A percentile compares a stretch with the other conserved stretches of the same genome.
phyloP scores from a whole-genome alignment of 2,329 filamentous ascomycete genomes.

The Trichoderma polysporum region DNA sequence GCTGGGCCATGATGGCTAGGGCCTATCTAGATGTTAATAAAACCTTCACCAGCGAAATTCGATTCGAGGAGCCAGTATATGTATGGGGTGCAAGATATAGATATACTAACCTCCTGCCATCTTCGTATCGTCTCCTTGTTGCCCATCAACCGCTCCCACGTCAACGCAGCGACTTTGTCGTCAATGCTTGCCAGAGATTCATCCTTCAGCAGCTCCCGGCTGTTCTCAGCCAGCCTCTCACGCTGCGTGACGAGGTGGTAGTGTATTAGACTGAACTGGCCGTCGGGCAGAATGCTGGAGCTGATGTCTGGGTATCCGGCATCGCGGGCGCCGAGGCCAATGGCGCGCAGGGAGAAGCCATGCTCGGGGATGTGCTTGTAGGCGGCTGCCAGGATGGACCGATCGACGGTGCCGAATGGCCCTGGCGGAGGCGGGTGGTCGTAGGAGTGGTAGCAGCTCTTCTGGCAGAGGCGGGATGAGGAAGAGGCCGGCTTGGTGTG shows the following conservation, averaged over 20 bases:
- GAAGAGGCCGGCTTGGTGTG: neutral
- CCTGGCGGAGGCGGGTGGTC: slow-evolving; percentile 59
- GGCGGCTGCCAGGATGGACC: slow-evolving; percentile 76
- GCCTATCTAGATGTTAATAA: slow-evolving; percentile 53
- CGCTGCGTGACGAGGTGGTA: slow-evolving; percentile 73
- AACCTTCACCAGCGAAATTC: neutral
- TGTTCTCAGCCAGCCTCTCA: slow-evolving; percentile 51
- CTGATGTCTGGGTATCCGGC: slow-evolving; percentile 85
- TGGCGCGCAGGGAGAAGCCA: slow-evolving; percentile 75
- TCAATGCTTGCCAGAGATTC: slow-evolving; percentile 48
- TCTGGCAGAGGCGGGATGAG: neutral
- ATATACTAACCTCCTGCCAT: slow-evolving; percentile 75
- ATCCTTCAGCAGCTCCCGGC: slow-evolving; percentile 41
- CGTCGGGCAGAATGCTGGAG: slow-evolving; percentile 75
- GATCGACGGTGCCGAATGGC: slow-evolving; percentile 68
- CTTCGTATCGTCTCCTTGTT: slow-evolving; percentile 71
- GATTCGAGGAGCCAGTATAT: neutral
- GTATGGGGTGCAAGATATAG: neutral
- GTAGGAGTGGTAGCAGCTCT: slow-evolving; percentile 66
- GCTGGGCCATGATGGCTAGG: slow-evolving; percentile 85
- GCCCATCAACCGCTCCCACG: slow-evolving; percentile 73
- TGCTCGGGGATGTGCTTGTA: slow-evolving; percentile 73
- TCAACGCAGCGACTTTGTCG: slow-evolving; percentile 66
- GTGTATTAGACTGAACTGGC: slow-evolving; percentile 76
- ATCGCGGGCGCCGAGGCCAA: slow-evolving; percentile 77